These are phyloP conservation scores for Stropharia rugosoannulata DNA, from an alignment of 768 basidiomycete genomes.

Conservation along the genomic window DNA sequence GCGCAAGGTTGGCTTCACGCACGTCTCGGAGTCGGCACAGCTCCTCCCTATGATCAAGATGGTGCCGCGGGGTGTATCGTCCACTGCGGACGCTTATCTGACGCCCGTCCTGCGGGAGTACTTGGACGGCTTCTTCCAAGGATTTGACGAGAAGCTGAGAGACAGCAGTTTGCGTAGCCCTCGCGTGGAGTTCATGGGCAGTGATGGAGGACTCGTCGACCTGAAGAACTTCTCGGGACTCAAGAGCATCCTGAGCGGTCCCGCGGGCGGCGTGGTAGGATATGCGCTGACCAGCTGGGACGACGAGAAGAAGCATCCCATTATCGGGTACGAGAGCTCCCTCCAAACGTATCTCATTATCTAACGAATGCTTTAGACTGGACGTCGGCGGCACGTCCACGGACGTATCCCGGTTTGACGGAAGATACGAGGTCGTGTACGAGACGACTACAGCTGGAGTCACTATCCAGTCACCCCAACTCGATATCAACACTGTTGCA, in stretches of 20 bases:
- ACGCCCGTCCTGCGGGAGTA: slow-evolving; percentile 86
- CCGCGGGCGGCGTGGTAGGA: slow-evolving; percentile 95
- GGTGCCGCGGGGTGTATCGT: slow-evolving; percentile 89
- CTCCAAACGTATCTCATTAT: not conserved
- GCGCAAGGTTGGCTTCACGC: slow-evolving; percentile 78
- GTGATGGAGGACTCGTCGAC: slow-evolving; percentile 85
- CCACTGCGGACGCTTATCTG: slow-evolving; percentile 93
- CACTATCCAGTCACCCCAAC: slow-evolving; percentile 87
- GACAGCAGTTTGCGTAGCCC: slow-evolving; percentile 59
- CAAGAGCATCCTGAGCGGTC: slow-evolving; percentile 91
- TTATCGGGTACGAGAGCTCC: slow-evolving; percentile 69
- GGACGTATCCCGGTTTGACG: slow-evolving; percentile 92
- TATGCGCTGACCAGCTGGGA: slow-evolving; percentile 95
- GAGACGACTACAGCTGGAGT: slow-evolving; percentile 96
- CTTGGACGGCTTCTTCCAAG: slow-evolving; percentile 87
- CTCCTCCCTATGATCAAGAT: slow-evolving; percentile 96
- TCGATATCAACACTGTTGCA: slow-evolving; percentile 95
- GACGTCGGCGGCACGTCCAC: slow-evolving; percentile 97
- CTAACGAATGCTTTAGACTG: slow-evolving; percentile 42
- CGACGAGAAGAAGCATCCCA: slow-evolving; percentile 59
- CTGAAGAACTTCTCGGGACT: slow-evolving; percentile 85
- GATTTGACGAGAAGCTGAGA: slow-evolving; percentile 76
- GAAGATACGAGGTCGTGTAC: slow-evolving; percentile 88
- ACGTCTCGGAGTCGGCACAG: slow-evolving; percentile 85
- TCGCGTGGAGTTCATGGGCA: slow-evolving; percentile 94